Evolutionary conservation across 495 filamentous ascomycete species (phyloP), one percentile per base, ranked within the genome.

Genomic region (Usnea hakonensis): DNA sequence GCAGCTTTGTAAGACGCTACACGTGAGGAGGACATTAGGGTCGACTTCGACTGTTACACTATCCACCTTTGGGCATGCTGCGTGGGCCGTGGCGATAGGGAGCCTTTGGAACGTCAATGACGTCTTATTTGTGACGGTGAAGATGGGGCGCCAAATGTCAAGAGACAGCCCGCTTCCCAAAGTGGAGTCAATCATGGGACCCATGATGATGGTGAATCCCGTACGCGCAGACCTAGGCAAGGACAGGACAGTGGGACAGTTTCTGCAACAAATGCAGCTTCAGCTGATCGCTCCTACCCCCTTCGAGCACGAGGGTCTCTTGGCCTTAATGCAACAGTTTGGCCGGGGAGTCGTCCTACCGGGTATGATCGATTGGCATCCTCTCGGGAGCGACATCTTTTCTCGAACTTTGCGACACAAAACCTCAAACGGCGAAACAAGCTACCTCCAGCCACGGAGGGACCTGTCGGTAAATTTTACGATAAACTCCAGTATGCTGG

Each of bases 121-220:
- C 11, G 11, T 56, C 21, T 14, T 56, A 0, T 56, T 56, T 19
- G 1, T 4, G 33, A 4, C 54, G 23, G 54, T 38, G 3, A 26
- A 3, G 14, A 21, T 19, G 13, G 54, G 54, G 33, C 54, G 54
- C 13, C 58, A 19, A 17, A 26, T 26, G 9, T 5, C 58, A 16
- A 28, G 43, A 14, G 40, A 26, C 58, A 8, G 14, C 16, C 30
- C 40, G n/a, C 26, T 60, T 17, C 30, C 43, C 2, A 3, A 32
- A 28, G n/a, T 53, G 6, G 58, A 60, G 28, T 37, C 44, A 23
- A 38, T 60, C 32, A 60, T 52, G 58, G 58, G 41, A 13, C 58
- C 58, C 4, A 1, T 53, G 3, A 8, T 17, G 16, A 26, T 8
- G 14, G 43, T 16, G 0, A 48, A 11, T 5, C n/a, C 14, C 37